Evolutionary conservation across 805 yeast genomes (phyloP), one percentile per base, ranked within the genome.

Genomic region (Myxozyma nipponensis): DNA sequence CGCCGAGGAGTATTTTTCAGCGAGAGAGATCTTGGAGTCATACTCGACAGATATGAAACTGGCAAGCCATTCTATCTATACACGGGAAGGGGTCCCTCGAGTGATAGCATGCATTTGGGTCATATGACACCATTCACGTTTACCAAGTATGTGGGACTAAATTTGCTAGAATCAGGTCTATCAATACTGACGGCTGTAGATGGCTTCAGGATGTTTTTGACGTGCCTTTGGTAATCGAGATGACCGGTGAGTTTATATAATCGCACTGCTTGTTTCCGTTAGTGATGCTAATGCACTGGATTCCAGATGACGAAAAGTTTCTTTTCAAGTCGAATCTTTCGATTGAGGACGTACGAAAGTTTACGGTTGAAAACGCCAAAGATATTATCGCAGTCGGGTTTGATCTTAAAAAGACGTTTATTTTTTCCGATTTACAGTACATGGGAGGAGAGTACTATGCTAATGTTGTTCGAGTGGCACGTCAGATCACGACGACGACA

Each of bases 191-290:
- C 21, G 7, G 25, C 19, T 15, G 13, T 25, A 58, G 61, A 70
- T 93, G 98, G 98, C 77, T 93, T 63, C 98, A 93, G 70, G 97
- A 91, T 41, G 98, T 91, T 1, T 93, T 93, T 67, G 98, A 93
- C 66, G 96, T 81, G 52, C 98, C 98, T 19, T 76, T 93, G 57
- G 95, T 93, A 35, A 82, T 93, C 61, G 97, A 93, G 70, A 72
- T 61, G 60, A 61, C 64, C 19, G 59, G 59, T 55, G 38, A 15
- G 48, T 7, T 28, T 7, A 4, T 15, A 3, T 24, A 15, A 13
- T 25, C n/a, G n/a, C n/a, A n/a, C n/a, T n/a, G n/a, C n/a, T n/a
- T n/a, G n/a, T n/a, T n/a, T n/a, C n/a, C n/a, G n/a, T n/a, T n/a
- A n/a, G n/a, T n/a, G n/a, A n/a, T n/a, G n/a, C n/a, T n/a, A n/a